These are phyloP conservation scores for Blastobotrys persicus DNA, from an alignment of 1,139 yeast genomes.

Conservation along the genomic window DNA sequence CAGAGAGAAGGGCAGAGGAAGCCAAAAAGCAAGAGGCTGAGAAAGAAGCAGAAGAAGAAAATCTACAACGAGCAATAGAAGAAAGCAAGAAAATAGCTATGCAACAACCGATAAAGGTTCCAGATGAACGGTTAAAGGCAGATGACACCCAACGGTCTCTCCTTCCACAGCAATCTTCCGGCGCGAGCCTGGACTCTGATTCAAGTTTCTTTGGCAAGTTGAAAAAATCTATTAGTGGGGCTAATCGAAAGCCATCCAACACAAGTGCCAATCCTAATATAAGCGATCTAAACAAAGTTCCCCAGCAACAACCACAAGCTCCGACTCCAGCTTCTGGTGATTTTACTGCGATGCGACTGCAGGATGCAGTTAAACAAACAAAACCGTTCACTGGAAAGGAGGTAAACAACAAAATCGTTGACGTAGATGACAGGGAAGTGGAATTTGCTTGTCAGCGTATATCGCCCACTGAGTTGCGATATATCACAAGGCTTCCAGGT, in stretches of 20 bases:
- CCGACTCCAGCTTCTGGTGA: background rate
- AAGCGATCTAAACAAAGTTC: too few species aligned
- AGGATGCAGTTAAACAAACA: slow-evolving; percentile 3
- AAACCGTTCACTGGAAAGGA: slow-evolving; percentile 2
- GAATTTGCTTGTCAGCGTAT: slow-evolving; percentile 14
- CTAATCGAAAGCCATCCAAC: slow-evolving; percentile 1
- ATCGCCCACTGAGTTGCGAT: slow-evolving; percentile 11
- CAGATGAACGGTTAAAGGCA: background rate
- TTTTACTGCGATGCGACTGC: slow-evolving; percentile 1
- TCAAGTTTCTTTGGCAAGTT: background rate
- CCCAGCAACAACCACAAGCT: background rate
- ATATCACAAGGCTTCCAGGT: slow-evolving; percentile 10
- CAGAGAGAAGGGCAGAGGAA: slow-evolving; percentile 14
- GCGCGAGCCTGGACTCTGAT: too few species aligned
- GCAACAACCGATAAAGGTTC: too few species aligned
- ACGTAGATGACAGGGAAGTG: slow-evolving; percentile 12
- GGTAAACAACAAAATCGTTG: background rate
- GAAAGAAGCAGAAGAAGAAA: slow-evolving; percentile 13
- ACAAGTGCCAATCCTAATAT: too few species aligned
- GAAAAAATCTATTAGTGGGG: background rate
- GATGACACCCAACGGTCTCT: background rate
- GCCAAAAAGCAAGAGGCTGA: slow-evolving; percentile 12
- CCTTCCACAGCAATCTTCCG: background rate
- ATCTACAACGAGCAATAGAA: slow-evolving; percentile 15
- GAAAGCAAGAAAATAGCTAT: slow-evolving; percentile 6